These are phyloP conservation scores for Thelonectria discophora DNA, from an alignment of 2,329 filamentous ascomycete species.

Conservation along the genomic window DNA sequence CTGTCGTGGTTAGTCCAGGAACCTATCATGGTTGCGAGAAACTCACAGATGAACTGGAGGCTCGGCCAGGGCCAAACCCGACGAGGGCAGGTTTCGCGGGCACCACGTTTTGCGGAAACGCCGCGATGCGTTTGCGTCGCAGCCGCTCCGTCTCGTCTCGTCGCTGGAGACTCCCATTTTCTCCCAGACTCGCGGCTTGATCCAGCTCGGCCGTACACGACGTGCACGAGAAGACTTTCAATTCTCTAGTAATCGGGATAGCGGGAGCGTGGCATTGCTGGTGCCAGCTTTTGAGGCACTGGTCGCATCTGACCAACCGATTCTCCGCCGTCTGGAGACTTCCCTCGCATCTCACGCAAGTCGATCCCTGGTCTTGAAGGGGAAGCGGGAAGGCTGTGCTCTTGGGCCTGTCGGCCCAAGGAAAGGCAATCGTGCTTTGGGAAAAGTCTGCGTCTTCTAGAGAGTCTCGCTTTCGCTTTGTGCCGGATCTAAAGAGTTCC, in stretches of 20 bases:
- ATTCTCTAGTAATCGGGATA: slow-evolving; percentile 11
- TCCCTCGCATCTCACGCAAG: slow-evolving; percentile 34
- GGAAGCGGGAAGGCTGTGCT: slow-evolving; percentile 6
- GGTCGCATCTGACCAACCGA: slow-evolving; percentile 30
- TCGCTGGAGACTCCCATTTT: slow-evolving; percentile 30
- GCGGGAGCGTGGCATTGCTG: slow-evolving; percentile 34
- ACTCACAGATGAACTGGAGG: slow-evolving; percentile 49
- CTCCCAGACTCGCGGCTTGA: slow-evolving; percentile 22
- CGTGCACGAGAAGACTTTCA: slow-evolving; percentile 31
- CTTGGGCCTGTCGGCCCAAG: slow-evolving; percentile 25
- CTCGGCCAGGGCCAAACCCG: slow-evolving; percentile 49
- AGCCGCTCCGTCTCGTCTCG: slow-evolving; percentile 44
- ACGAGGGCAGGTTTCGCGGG: slow-evolving; percentile 50
- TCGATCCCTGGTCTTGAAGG: background rate
- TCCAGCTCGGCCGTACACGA: slow-evolving; percentile 29
- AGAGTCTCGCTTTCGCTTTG: slow-evolving; percentile 45
- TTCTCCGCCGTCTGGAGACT: slow-evolving; percentile 8
- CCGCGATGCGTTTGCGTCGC: slow-evolving; percentile 45
- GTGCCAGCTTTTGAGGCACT: slow-evolving; percentile 41
- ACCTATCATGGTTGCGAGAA: background rate
- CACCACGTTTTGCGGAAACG: slow-evolving; percentile 44
- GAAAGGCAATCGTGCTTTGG: slow-evolving; percentile 46
- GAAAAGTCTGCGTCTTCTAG: slow-evolving; percentile 42
- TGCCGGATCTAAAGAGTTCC: slow-evolving; percentile 17
- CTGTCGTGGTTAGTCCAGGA: slow-evolving; percentile 35